Conservation (phyloP, 495 filamentous ascomycete genomes). For the Penicillium flavigenum region DNA sequence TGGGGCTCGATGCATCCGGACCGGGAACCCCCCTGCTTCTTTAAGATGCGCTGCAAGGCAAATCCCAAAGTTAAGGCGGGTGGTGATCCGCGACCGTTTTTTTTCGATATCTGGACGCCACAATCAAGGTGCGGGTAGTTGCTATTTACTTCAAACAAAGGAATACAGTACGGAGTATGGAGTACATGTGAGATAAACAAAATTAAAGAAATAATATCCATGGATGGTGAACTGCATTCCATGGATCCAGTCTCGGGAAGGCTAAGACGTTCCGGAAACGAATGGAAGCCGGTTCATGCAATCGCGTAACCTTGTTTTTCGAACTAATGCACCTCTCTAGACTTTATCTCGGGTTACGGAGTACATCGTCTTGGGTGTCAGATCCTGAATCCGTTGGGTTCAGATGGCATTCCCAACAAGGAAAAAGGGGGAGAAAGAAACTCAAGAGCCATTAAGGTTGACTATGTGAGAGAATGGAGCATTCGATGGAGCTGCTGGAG, state of each 20-base stretch:
- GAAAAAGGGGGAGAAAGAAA: slow-evolving; percentile 14
- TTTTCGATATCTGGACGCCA: slow-evolving; percentile 2
- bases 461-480: slow-evolving; percentile 7
- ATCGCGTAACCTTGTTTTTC: slow-evolving; percentile 25
- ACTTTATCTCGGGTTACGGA: slow-evolving; percentile 18
- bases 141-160: neutral
- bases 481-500: neutral
- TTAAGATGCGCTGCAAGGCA: slow-evolving; percentile 4
- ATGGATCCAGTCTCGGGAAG: slow-evolving; percentile 6
- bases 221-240: neutral
- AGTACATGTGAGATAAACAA: neutral
- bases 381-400: slow-evolving; percentile 6
- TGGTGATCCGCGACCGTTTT: slow-evolving; percentile 10
- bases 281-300: slow-evolving; percentile 32
- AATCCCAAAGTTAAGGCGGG: slow-evolving; percentile 3
- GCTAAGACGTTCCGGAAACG: slow-evolving; percentile 10
- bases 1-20: slow-evolving; percentile 7
- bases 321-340: slow-evolving; percentile 40
- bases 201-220: neutral
- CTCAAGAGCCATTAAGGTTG: slow-evolving; percentile 15
- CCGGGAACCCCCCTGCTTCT: slow-evolving; percentile 5
- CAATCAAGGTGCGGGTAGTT: neutral
- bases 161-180: neutral
- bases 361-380: slow-evolving; percentile 14
- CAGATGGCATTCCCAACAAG: slow-evolving; percentile 11